Evolutionary conservation across 2,329 filamentous ascomycete genomes (phyloP).

Genomic region (Claviceps sorghi): DNA sequence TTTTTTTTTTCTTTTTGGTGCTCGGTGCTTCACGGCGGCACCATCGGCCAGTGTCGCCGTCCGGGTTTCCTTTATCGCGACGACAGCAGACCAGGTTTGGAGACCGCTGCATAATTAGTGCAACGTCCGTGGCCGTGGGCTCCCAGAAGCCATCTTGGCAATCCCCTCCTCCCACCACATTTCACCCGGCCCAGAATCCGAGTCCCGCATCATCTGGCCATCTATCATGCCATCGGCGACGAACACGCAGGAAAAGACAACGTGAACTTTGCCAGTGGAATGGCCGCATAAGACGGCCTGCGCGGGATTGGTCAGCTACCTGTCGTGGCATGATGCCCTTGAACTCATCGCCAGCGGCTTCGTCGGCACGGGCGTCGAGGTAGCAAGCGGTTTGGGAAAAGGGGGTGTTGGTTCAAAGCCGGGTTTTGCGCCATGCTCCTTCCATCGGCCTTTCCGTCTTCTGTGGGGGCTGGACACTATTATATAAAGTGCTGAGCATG

Average conservation of each 20-base stretch:
- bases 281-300: background rate
- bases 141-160: background rate
- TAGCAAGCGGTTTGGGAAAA: background rate
- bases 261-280: background rate
- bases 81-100: background rate
- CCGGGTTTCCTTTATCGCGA: background rate
- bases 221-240: background rate
- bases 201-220: background rate
- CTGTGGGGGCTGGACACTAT: background rate
- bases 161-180: background rate
- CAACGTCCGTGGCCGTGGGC: background rate
- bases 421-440: background rate
- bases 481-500: slow-evolving; percentile 1
- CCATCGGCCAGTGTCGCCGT: background rate
- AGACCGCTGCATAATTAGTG: background rate
- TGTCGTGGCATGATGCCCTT: background rate
- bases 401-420: background rate
- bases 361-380: background rate
- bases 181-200: background rate
- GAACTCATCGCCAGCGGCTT: background rate
- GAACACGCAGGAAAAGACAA: background rate
- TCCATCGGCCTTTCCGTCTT: too few species aligned
- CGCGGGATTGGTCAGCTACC: background rate
- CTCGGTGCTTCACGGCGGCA: too few species aligned
- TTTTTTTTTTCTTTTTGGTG: background rate